These are phyloP conservation scores for Knoxia roxburghii DNA, from an alignment of 257 asterid genomes.

Conservation along the genomic window DNA sequence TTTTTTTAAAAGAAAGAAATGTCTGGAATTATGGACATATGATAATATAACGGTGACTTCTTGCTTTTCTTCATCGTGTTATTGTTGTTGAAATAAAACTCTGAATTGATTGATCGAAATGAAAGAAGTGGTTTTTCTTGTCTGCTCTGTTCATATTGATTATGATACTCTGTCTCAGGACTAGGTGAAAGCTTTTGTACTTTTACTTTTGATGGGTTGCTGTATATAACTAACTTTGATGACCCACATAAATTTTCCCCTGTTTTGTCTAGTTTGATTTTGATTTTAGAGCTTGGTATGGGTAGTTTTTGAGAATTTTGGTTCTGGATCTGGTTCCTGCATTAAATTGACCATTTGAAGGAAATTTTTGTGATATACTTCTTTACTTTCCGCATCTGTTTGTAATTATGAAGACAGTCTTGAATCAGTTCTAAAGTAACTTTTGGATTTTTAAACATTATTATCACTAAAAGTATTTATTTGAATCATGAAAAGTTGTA, in stretches of 20 bases:
- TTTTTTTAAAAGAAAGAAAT: too few relatives aligned
- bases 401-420: neutral
- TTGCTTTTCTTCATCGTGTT: neutral
- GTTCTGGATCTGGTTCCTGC: slow-evolving; percentile 6
- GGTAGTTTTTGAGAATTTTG: neutral
- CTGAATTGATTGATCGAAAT: neutral
- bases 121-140: neutral
- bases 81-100: neutral
- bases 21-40: neutral
- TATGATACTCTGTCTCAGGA: neutral
- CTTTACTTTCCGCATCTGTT: too few relatives aligned
- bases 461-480: neutral
- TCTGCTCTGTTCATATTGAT: neutral
- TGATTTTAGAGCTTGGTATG: neutral
- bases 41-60: neutral
- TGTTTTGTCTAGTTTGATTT: neutral
- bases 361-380: too few relatives aligned
- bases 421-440: neutral
- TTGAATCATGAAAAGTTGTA: neutral
- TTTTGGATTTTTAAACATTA: neutral
- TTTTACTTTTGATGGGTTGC: neutral
- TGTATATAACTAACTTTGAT: too few relatives aligned
- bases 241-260: too few relatives aligned
- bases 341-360: too few relatives aligned
- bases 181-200: neutral